Evolutionary conservation across 2,329 filamentous ascomycete species (phyloP), one percentile per base, ranked within the genome.

Genomic region (Epichloe baconii): DNA sequence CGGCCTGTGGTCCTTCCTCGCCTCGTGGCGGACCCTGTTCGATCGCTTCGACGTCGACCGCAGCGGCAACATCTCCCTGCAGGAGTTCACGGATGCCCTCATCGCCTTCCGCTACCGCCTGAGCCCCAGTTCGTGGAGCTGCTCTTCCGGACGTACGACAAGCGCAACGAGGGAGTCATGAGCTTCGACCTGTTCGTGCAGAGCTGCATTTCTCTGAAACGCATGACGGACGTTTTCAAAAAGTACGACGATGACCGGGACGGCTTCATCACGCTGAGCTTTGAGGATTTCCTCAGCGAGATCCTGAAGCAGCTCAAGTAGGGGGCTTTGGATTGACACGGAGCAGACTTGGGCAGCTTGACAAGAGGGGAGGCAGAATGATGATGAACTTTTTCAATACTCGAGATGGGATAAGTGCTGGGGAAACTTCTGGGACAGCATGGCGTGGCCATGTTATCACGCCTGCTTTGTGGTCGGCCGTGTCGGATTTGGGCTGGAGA

Each of bases 161-260:
- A 85, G 74, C 76, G 79, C 55, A 71, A 72, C 57, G 76, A 80
- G 63, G 83, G 83, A 38, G 76, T 78, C 60, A 88, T 89, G 79
- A 87, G 84, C 69, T 98, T 98, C 63, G 93, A 98, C 71, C 70
- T 98, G 48, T 98, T 98, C 63, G 93, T 98, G 54, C 93, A 98
- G 75, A 88, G 88, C 49, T 97, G 93, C 68, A 97, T 98, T 64
- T 89, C 83, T 60, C 75, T 98, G 62, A 96, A 97, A 78, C 80
- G 93, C 60, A 97, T 98, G 91, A 98, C 93, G 54, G 93, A 98
- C 68, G 89, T 95, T 31, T 98, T 98, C 68, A 98, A 98, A 77
- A 91, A 90, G 70, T 98, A 97, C 67, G 93, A 98, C 60, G 87
- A 95, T 62, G 93, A 98, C 68, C 80, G 93, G 42, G 93, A 97